Base-by-base conservation (phyloP, 1,139 yeast genomes). In the Pichia terricola region DNA sequence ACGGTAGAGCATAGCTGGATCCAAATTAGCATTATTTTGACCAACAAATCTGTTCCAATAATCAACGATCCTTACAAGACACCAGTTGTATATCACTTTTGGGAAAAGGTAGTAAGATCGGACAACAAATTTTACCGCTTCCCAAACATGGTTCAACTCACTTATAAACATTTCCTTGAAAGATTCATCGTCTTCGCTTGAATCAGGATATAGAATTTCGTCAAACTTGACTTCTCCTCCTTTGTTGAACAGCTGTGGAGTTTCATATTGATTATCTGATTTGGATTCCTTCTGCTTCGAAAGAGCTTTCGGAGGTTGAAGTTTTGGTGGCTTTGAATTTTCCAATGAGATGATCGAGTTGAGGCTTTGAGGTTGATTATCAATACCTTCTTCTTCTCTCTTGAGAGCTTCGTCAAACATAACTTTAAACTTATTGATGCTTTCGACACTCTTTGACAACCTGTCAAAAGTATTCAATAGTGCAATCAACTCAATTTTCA, bases 401-500 rank as follows among this genome's bases (percentile, higher is more conserved):
- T 25, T 40, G 39, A 50, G 53, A 3, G 54, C 57, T 49, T 59
- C 57, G 40, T 66, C 64, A 60, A 77, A 81, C 67, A 79, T 62
- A 31, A 56, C 55, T 58, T 83, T 81, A 68, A 89, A 91, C 51
- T 76, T 75, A 50, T 76, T 76, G 41, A 89, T 80, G 32, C 94
- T 79, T 49, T 73, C 77, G 37, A 91, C 70, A 34, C 96, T 84
- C 65, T 86, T 87, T 10, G 96, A 83, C 49, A 91, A 70, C 55
- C 97, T 77, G 58, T 89, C 96, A 64, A 87, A 87, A 0, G 97
- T 91, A 65, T 91, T 91, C 55, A 91, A 68, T 54, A 91, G 73
- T 1, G 96, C 95, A 42, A 89, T 94, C 47, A 94, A 67, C 64
- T 91, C 99, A 48, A 86, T 79, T 55, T 94, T 80, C 43, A 89